phyloP scores from a whole-genome alignment of 2,329 filamentous ascomycete species.

The Apiospora rasikravindrae region DNA sequence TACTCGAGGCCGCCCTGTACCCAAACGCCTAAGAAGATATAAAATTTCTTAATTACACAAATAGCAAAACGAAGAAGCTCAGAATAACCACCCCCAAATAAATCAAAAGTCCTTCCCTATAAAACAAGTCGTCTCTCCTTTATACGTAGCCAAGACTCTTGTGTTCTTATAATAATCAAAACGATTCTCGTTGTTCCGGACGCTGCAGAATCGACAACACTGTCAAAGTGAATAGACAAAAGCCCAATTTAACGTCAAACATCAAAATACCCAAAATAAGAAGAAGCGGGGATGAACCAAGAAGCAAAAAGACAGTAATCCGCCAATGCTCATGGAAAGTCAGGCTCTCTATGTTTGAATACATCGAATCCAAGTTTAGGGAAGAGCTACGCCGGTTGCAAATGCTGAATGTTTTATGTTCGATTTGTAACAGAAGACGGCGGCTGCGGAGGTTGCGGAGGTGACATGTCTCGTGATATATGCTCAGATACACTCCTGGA shows the following conservation, averaged over 20 bases:
- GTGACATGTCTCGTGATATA: conserved; percentile 23
- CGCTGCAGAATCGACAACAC: not conserved
- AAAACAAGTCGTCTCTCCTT: not conserved
- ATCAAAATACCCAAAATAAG: not conserved
- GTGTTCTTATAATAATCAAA: not conserved
- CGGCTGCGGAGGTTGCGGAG: not conserved
- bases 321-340: not conserved
- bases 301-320: not conserved
- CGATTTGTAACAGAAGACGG: conserved; percentile 10
- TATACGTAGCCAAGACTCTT: conserved; percentile 10
- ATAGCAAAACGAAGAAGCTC: not conserved
- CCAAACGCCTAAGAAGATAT: conserved; percentile 2
- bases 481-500: conserved; percentile 37
- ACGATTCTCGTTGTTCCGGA: conserved; percentile 11
- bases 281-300: not conserved
- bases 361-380: not conserved
- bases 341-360: not conserved
- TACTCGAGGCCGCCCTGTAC: not conserved
- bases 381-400: conserved; percentile 9
- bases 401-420: not conserved
- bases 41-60: not conserved
- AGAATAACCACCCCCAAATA: not conserved
- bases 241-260: not conserved
- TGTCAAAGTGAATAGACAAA: not conserved
- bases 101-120: not conserved